Percentiles rank a stretch among this genome's conserved stretches.
Conservation (phyloP, 345 rosid species). For the Salix suchowensis region DNA sequence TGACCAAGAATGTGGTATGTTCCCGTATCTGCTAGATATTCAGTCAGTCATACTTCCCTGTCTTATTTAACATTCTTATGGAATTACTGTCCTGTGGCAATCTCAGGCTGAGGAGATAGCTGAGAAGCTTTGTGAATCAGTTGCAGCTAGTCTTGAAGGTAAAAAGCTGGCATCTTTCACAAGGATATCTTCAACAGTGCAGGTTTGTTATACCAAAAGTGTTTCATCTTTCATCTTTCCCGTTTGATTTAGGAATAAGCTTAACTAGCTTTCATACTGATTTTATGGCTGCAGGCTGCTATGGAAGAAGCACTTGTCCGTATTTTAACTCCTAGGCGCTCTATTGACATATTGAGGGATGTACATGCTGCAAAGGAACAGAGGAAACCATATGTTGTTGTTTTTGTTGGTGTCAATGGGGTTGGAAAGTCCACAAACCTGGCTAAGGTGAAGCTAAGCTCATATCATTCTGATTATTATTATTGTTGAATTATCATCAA, state of each 20-base stretch:
- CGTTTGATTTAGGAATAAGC: not conserved
- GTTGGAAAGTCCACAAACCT: constrained; percentile 98
- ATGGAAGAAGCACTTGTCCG: constrained; percentile 98
- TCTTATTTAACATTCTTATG: constrained; percentile 1
- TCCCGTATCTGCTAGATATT: not conserved
- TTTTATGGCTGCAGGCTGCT: constrained; percentile 55
- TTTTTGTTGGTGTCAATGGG: constrained; percentile 97
- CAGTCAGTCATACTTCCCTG: not conserved
- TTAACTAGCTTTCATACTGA: not conserved
- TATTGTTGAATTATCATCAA: not conserved
- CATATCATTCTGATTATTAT: not conserved
- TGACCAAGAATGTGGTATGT: constrained; percentile 99
- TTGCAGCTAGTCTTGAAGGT: constrained; percentile 92
- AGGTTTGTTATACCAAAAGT: constrained; percentile 41
- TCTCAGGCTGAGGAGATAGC: constrained; percentile 97
- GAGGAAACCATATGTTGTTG: constrained; percentile 85
- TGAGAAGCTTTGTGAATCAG: constrained; percentile 97
- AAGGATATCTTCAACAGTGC: constrained; percentile 92
- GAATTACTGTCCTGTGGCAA: constrained; percentile 3
- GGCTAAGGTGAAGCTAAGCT: constrained; percentile 55
- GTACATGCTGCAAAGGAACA: constrained; percentile 93
- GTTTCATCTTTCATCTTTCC: not conserved
- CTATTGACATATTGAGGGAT: constrained; percentile 91
- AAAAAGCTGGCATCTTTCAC: constrained; percentile 95
- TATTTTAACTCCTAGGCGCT: constrained; percentile 93